Percentiles rank a stretch among this genome's conserved stretches.
phyloP scores from a whole-genome alignment of 2,329 filamentous ascomycete species.

The Colletotrichum echinochloae region DNA sequence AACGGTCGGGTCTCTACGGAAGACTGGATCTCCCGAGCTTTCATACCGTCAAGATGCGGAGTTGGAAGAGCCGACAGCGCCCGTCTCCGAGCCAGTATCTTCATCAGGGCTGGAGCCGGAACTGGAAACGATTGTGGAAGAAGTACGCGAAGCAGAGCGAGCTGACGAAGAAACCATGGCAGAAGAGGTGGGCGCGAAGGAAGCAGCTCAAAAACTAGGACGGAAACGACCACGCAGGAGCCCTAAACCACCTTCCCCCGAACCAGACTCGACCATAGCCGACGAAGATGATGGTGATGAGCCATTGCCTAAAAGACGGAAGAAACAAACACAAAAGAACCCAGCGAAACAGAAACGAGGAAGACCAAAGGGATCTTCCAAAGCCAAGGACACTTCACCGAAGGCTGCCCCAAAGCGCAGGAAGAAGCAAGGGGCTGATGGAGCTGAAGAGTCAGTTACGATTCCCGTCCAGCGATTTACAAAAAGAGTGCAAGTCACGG shows the following conservation, averaged over 20 bases:
- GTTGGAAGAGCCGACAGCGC: neutral
- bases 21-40: conserved; percentile 35
- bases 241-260: conserved; percentile 54
- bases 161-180: conserved; percentile 48
- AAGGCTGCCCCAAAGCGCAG: conserved; percentile 41
- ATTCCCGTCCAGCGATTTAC: conserved; percentile 73
- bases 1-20: neutral
- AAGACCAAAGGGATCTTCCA: conserved; percentile 29
- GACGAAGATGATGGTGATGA: conserved; percentile 46
- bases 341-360: conserved; percentile 57
- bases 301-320: conserved; percentile 53
- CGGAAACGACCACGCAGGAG: conserved; percentile 58
- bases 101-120: conserved; percentile 9
- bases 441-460: conserved; percentile 53
- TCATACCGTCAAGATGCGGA: conserved; percentile 15
- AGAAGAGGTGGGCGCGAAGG: conserved; percentile 57
- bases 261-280: conserved; percentile 52
- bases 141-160: neutral
- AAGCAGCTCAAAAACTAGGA: conserved; percentile 57
- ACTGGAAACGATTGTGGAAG: conserved; percentile 13
- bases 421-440: conserved; percentile 38
- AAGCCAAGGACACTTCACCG: conserved; percentile 43
- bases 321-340: conserved; percentile 52
- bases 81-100: neutral
- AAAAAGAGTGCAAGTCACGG: conserved; percentile 54